These are phyloP conservation scores for Huntiella moniliformis DNA, from an alignment of 2,329 filamentous ascomycete genomes.

Conservation along the genomic window DNA sequence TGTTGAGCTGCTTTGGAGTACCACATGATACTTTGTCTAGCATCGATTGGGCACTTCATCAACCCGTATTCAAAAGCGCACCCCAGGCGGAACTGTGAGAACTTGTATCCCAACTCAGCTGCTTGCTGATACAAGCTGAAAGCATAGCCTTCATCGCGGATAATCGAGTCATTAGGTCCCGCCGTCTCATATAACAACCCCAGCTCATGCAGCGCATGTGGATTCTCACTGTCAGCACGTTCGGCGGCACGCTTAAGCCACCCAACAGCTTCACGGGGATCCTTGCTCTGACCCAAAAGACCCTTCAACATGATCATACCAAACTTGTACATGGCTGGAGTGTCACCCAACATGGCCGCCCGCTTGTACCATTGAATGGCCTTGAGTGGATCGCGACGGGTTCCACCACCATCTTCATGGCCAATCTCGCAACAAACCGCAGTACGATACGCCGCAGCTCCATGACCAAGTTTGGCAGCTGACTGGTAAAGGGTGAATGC, in stretches of 20 bases:
- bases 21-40: constrained; percentile 75
- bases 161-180: constrained; percentile 48
- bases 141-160: constrained; percentile 68
- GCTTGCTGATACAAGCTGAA: constrained; percentile 68
- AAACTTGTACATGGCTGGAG: constrained; percentile 94
- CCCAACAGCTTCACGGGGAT: constrained; percentile 66
- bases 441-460: constrained; percentile 76
- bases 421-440: constrained; percentile 96
- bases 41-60: constrained; percentile 65
- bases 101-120: constrained; percentile 81
- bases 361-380: constrained; percentile 97
- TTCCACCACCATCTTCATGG: constrained; percentile 83
- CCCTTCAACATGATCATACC: constrained; percentile 93
- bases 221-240: constrained; percentile 71
- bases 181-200: constrained; percentile 47
- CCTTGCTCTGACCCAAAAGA: constrained; percentile 67
- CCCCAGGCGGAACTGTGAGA: constrained; percentile 78
- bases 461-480: constrained; percentile 74
- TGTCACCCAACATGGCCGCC: constrained; percentile 74
- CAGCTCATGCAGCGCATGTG: constrained; percentile 85
- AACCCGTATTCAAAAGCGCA: constrained; percentile 79
- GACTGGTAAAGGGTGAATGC: constrained; percentile 88
- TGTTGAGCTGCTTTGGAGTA: constrained; percentile 82
- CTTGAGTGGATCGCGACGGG: constrained; percentile 74
- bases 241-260: constrained; percentile 93